Conservation (phyloP, 106 monocot genomes). For the Cymbidium sinense region DNA sequence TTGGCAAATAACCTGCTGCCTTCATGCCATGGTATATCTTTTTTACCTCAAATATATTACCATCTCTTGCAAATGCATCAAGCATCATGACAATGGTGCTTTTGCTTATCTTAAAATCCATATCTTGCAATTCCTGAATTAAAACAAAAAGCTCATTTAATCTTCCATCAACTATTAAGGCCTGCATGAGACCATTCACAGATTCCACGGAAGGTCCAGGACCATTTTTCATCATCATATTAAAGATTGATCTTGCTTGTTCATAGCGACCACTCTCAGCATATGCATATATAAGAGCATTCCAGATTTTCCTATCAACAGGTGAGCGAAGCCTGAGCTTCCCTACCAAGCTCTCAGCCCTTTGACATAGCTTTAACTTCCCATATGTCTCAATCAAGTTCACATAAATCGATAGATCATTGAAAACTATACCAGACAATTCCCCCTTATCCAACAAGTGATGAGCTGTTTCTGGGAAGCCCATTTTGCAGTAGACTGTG, state of each 20-base stretch:
- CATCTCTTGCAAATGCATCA: slow-evolving; percentile 74
- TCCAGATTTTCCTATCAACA: slow-evolving; percentile 88
- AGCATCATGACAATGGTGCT: slow-evolving; percentile 88
- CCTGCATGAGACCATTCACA: slow-evolving; percentile 77
- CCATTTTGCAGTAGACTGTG: slow-evolving; percentile 56
- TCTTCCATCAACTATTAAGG: slow-evolving; percentile 84
- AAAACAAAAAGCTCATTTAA: slow-evolving; percentile 81
- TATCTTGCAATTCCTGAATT: slow-evolving; percentile 90
- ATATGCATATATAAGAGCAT: slow-evolving; percentile 90
- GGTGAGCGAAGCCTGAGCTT: slow-evolving; percentile 44
- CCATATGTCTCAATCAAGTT: slow-evolving; percentile 71
- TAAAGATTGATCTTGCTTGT: slow-evolving; percentile 81
- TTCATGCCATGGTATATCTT: slow-evolving; percentile 99
- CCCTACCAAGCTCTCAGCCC: slow-evolving; percentile 75
- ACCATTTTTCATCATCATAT: slow-evolving; percentile 86
- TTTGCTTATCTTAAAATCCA: slow-evolving; percentile 93
- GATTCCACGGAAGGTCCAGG: slow-evolving; percentile 73
- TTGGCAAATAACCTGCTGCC: slow-evolving; percentile 86
- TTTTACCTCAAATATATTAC: slow-evolving; percentile 94
- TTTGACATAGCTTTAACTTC: slow-evolving; percentile 71
- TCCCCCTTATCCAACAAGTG: slow-evolving; percentile 46
- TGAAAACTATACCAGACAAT: slow-evolving; percentile 33
- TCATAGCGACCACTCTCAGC: slow-evolving; percentile 85
- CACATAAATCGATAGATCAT: slow-evolving; percentile 44
- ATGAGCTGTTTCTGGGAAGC: slow-evolving; percentile 90